Percentiles rank a stretch among this genome's conserved stretches.
Conservation (phyloP, 352 stramenopile genomes). For the Phytopythium mirpurense region DNA sequence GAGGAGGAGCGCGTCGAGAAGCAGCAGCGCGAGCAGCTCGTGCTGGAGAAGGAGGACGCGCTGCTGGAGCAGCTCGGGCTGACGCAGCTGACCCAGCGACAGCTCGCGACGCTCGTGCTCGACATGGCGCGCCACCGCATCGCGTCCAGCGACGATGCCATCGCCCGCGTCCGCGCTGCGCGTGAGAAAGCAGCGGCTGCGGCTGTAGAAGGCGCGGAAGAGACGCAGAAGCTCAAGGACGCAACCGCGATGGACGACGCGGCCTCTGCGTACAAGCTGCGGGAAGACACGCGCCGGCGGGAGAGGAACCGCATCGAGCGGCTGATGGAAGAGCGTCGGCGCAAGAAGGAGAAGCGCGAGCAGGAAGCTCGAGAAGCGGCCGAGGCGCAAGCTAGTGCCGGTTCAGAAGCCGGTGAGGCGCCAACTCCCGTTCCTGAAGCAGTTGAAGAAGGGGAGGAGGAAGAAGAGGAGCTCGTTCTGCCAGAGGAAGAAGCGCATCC, state of each 20-base stretch:
- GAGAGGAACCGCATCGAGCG: constrained; percentile 53
- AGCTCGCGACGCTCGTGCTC: constrained; percentile 56
- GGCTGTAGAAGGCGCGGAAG: neutral
- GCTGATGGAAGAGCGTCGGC: constrained; percentile 40
- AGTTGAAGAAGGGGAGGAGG: constrained; percentile 10
- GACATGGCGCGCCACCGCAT: constrained; percentile 41
- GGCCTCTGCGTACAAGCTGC: constrained; percentile 40
- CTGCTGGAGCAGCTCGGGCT: constrained; percentile 59
- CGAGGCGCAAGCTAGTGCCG: constrained; percentile 8
- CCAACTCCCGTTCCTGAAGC: constrained; percentile 10
- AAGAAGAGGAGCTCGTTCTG: constrained; percentile 38
- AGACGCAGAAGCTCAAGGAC: constrained; percentile 19
- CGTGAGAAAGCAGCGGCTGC: constrained; percentile 19
- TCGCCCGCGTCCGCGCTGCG: constrained; percentile 46
- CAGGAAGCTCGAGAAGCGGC: constrained; percentile 24
- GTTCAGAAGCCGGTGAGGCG: constrained; percentile 8
- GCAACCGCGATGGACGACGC: constrained; percentile 44
- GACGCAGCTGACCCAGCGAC: constrained; percentile 42
- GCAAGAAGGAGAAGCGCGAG: constrained; percentile 22
- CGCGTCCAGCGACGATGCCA: constrained; percentile 42
- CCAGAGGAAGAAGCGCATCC: constrained; percentile 55
- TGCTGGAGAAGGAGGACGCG: constrained; percentile 31
- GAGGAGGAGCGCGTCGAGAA: constrained; percentile 45
- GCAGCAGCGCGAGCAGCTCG: constrained; percentile 41
- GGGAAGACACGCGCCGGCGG: constrained; percentile 42